Conservation (phyloP, 163 green algal species). For the Chlorella variabilis region DNA sequence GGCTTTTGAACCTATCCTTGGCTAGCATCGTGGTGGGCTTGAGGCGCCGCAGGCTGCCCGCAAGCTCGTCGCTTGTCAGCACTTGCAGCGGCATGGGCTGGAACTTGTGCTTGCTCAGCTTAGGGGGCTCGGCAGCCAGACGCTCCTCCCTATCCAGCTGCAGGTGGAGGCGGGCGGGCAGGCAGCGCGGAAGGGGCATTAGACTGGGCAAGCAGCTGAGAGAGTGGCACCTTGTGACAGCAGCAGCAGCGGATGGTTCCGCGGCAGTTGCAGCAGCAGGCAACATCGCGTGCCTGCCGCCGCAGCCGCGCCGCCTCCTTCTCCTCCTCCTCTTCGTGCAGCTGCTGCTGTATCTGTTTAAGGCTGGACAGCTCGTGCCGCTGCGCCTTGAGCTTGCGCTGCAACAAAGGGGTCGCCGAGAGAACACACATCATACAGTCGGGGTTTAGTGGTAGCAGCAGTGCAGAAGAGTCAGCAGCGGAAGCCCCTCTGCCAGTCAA, state of each 20-base stretch:
- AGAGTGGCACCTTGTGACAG: not conserved
- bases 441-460: no score
- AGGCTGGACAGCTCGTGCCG: slow-evolving; percentile 51
- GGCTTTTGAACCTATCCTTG: slow-evolving; percentile 61
- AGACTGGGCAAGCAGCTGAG: not conserved
- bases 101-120: slow-evolving; percentile 59
- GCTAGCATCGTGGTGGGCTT: slow-evolving; percentile 60
- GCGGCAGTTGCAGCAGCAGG: not conserved
- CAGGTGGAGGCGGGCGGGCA: not conserved
- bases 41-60: slow-evolving; percentile 65
- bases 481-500: no score
- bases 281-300: slow-evolving; percentile 25
- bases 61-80: slow-evolving; percentile 64
- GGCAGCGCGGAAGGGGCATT: not conserved
- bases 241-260: no score
- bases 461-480: not conserved
- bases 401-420: not conserved
- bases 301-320: slow-evolving; percentile 22
- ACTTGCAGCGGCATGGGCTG: slow-evolving; percentile 66
- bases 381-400: slow-evolving; percentile 51
- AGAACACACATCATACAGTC: no score
- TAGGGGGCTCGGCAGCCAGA: slow-evolving; percentile 37
- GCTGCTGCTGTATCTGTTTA: slow-evolving; percentile 40
- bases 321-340: slow-evolving; percentile 32
- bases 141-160: slow-evolving; percentile 52